A percentile compares a stretch with the other conserved stretches of the same genome.
Conservation (phyloP, 1,139 yeast genomes). For the Williopsis jadinii region DNA sequence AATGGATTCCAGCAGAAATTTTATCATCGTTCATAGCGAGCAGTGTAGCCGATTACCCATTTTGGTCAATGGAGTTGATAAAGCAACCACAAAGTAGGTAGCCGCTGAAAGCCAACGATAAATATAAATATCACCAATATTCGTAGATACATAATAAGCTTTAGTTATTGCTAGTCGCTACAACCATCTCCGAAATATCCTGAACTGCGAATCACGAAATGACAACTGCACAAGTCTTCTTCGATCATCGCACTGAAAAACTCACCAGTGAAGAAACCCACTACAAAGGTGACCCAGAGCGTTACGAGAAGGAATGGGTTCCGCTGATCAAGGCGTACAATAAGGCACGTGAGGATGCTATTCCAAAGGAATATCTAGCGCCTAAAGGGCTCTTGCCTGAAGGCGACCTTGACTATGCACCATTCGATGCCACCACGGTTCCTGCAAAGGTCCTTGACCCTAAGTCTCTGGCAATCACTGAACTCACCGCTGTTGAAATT, state of each 20-base stretch:
- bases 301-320: conserved; percentile 20
- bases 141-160: neutral
- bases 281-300: conserved; percentile 8
- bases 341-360: conserved; percentile 33
- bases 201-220: neutral
- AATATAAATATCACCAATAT: no score
- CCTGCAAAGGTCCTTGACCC: conserved; percentile 36
- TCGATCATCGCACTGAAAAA: conserved; percentile 12
- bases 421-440: conserved; percentile 28
- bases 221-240: conserved; percentile 7
- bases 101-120: no score
- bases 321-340: conserved; percentile 48
- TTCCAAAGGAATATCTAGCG: conserved; percentile 22
- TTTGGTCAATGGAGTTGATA: no score
- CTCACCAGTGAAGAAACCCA: conserved; percentile 5
- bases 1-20: no score
- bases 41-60: no score
- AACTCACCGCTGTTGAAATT: conserved; percentile 30
- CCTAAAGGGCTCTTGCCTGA: conserved; percentile 31
- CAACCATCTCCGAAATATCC: neutral
- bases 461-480: conserved; percentile 30
- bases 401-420: conserved; percentile 27
- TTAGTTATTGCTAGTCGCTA: neutral
- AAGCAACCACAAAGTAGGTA: no score
- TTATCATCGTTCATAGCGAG: no score